Base-by-base conservation (phyloP, 139 green algal species). In the Dunaliella primolecta region DNA sequence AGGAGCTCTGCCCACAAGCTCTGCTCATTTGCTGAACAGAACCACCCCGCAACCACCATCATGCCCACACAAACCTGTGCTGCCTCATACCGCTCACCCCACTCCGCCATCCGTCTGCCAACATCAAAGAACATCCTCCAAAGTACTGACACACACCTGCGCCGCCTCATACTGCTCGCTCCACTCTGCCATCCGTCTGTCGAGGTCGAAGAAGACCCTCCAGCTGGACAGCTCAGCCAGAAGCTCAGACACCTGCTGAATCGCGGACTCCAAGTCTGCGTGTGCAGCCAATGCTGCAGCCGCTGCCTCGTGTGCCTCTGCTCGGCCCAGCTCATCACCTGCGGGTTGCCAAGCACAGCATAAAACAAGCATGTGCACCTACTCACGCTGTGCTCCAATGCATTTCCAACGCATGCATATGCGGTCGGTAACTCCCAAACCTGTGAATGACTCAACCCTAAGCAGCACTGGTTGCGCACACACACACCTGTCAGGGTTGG, bases 71-170 rank as follows among this genome's bases (percentile, higher is more conserved):
- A 38, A 7, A 36, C 77, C 77, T 2, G 55, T 7, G 56, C 1
- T 30, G 78, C 84, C 64, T 84, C 80, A 27, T 87, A 81, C 24
- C 74, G 79, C 2, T 29, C 31, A 27, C 15, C 2, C 84, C 84
- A 87, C 11, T 24, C 64, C 0, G 78, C 36, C 75, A 84, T 37
- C 75, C 34, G 32, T 0, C 30, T 64, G 36, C 84, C 78, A 33
- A 87, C 35, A 1, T 15, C 1, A 36, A 84, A 83, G 78, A 76
- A 87, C 37, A 78, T 35, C 36, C 79, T 57, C 84, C 84, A 87
- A n/a, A n/a, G n/a, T n/a, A n/a, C n/a, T n/a, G n/a, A 23, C 74
- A 3, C n/a, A 38, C 23, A 36, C 77, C 77, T 2, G 55, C 20
- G 56, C 1, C 30, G 78, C 84, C 64, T 84, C 80, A 27, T 87